Base-by-base conservation (phyloP, 2,329 filamentous ascomycete genomes). In the Talaromyces sp. region DNA sequence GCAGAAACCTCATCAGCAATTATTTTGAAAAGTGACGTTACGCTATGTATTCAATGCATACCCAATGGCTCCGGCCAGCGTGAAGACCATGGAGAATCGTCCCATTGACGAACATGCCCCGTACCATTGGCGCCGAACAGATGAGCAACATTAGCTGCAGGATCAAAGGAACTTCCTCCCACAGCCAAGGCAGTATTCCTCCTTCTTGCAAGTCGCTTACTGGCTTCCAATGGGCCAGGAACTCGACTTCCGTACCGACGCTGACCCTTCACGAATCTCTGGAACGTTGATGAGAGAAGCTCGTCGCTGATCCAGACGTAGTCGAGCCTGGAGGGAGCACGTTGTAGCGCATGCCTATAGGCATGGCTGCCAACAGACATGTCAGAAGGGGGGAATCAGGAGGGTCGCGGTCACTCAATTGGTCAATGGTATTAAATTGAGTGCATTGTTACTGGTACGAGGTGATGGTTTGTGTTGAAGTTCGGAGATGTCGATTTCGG, bases 201-300 rank as follows among this genome's bases (percentile, higher is more conserved):
- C 63, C 87, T 79, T 73, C 82, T 87, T 2, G 84, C 78, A 54
- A 83, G 77, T 61, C 87, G 79, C 71, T 82, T 80, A 67, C 83
- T 82, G 54, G 86, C 85, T 75, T 89, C 87, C 77, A 88, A 77
- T 71, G 87, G 87, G 2, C 87, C 87, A 11, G 87, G 87, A 3
- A 87, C 83, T 68, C 82, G 81, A 78, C 86, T 87, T 69, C 84
- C 85, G 82, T 86, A 79, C 67, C 86, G 82, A 71, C 81, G 79
- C 66, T 82, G 79, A 47, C 75, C 72, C 67, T 77, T 78, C 65
- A 76, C 75, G 66, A 79, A 81, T 52, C 79, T 82, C 62, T 79
- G 76, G 74, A 86, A 87, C 27, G 81, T 80, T 14, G 75, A 72
- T 4, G 77, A 70, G 16, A 82, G 74, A 24, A 81, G 68, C 57